Percentiles rank a stretch among this genome's conserved stretches.
Conservation (phyloP, 805 yeast genomes). For the Candida chilensis region DNA sequence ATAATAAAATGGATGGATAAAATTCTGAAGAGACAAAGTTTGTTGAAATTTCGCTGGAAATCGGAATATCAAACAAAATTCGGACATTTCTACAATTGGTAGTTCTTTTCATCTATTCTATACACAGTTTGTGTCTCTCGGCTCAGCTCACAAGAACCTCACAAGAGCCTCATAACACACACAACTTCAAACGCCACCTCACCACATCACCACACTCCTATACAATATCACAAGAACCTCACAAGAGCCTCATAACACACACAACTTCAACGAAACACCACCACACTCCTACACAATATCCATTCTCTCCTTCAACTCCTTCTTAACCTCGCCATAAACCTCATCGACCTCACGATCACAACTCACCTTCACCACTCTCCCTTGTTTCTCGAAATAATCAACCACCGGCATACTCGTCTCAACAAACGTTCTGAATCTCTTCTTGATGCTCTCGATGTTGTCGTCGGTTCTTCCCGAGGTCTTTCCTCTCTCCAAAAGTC, state of each 20-base stretch:
- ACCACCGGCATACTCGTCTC: conserved; percentile 95
- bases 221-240: background rate
- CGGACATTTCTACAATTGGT: too few relatives aligned
- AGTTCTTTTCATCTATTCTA: too few relatives aligned
- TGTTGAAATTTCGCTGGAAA: too few relatives aligned
- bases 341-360: conserved; percentile 78
- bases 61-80: too few relatives aligned
- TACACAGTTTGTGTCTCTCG: background rate
- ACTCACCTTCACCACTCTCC: conserved; percentile 65
- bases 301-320: conserved; percentile 43
- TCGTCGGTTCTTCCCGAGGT: conserved; percentile 94
- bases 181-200: background rate
- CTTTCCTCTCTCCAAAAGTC: conserved; percentile 86
- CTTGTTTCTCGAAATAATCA: conserved; percentile 65
- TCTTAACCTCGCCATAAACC: conserved; percentile 63
- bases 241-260: background rate
- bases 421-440: conserved; percentile 78
- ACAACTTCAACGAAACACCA: background rate
- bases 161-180: background rate
- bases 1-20: too few relatives aligned
- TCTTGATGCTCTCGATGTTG: conserved; percentile 81
- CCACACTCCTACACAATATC: conserved; percentile 1
- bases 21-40: too few relatives aligned
- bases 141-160: background rate
- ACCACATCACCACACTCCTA: too few relatives aligned